Conservation (phyloP, 2,329 filamentous ascomycete genomes). For the Cordyceps cateniannulata region DNA sequence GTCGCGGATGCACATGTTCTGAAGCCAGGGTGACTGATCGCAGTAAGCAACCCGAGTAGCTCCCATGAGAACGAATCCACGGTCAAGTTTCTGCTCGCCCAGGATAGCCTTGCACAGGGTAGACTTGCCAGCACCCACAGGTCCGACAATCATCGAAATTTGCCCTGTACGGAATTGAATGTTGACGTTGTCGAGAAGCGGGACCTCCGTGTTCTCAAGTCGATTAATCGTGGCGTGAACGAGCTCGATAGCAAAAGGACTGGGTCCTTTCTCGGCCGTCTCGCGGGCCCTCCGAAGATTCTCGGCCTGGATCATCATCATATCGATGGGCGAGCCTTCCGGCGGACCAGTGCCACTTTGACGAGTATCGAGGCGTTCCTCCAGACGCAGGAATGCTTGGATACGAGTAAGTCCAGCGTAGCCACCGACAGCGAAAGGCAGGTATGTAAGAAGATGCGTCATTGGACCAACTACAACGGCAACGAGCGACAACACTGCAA, state of each 20-base stretch:
- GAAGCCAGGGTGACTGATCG: conserved; percentile 11
- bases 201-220: neutral
- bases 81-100: conserved; percentile 15
- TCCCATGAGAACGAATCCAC: conserved; percentile 14
- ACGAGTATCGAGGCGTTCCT: conserved; percentile 2
- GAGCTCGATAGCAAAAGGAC: conserved; percentile 8
- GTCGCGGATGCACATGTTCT: conserved; percentile 11
- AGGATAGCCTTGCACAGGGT: conserved; percentile 17
- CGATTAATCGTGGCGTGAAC: conserved; percentile 5
- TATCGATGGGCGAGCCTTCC: conserved; percentile 7
- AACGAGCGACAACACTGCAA: conserved; percentile 3
- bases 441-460: conserved; percentile 3
- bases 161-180: conserved; percentile 18
- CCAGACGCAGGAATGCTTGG: conserved; percentile 5
- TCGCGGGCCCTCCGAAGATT: neutral
- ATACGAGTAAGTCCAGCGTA: conserved; percentile 9
- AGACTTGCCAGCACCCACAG: conserved; percentile 18
- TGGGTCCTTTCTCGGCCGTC: conserved; percentile 5
- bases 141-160: conserved; percentile 22
- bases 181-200: conserved; percentile 3
- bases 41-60: conserved; percentile 14
- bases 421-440: conserved; percentile 6
- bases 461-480: conserved; percentile 5
- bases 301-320: conserved; percentile 1
- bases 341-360: neutral